phyloP scores from a whole-genome alignment of 257 asterid genomes.

The Ligustrum vulgare region DNA sequence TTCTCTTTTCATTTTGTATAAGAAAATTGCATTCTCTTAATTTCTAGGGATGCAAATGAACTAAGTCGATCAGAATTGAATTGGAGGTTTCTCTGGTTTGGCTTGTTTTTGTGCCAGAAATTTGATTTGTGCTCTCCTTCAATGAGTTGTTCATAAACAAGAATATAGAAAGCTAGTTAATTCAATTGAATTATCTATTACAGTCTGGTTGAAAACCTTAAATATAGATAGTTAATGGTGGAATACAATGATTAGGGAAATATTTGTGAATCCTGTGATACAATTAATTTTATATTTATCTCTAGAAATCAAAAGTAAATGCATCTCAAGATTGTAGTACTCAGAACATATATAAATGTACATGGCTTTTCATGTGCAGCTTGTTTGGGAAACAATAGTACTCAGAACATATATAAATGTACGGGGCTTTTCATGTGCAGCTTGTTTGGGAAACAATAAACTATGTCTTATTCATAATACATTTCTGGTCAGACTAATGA shows the following conservation, averaged over 20 bases:
- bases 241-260: not conserved
- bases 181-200: not conserved
- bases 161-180: not conserved
- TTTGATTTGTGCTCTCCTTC: not conserved
- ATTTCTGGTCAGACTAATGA: not conserved
- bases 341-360: not conserved
- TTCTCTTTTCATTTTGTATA: too few species aligned
- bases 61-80: not conserved
- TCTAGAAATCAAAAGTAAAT: not conserved
- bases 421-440: not conserved
- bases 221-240: not conserved
- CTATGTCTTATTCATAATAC: not conserved
- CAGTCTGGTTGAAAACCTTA: not conserved
- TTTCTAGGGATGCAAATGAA: not conserved
- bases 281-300: too few species aligned
- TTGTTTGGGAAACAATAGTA: not conserved
- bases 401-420: not conserved
- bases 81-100: not conserved
- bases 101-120: not conserved
- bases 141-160: not conserved
- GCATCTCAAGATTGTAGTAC: not conserved
- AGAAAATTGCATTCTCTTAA: not conserved
- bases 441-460: not conserved
- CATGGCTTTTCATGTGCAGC: not conserved
- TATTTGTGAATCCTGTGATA: not conserved